Conservation (phyloP, 495 filamentous ascomycete species). For the Talaromyces stipitatus region DNA sequence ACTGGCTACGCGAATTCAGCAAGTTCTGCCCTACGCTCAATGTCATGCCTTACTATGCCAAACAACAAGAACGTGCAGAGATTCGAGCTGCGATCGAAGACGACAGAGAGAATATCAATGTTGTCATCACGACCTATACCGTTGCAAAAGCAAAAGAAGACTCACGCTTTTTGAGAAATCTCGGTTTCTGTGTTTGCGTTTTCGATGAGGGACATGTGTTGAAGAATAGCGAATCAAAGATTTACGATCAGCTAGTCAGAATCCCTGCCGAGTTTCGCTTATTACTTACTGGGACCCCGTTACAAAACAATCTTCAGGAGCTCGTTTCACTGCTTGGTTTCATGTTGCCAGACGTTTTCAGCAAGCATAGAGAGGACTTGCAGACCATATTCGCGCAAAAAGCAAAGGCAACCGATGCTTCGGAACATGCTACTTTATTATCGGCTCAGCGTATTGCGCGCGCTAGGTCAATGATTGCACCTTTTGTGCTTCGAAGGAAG, state of each 20-base stretch:
- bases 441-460: slow-evolving; percentile 77
- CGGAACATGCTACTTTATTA: slow-evolving; percentile 63
- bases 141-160: slow-evolving; percentile 58
- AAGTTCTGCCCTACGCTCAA: slow-evolving; percentile 71
- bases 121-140: slow-evolving; percentile 87
- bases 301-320: slow-evolving; percentile 95
- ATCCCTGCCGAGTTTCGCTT: slow-evolving; percentile 73
- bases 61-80: slow-evolving; percentile 51
- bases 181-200: slow-evolving; percentile 60
- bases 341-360: slow-evolving; percentile 79
- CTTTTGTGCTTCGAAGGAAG: slow-evolving; percentile 87
- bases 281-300: slow-evolving; percentile 83
- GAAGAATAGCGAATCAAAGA: slow-evolving; percentile 74
- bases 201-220: slow-evolving; percentile 92
- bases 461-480: slow-evolving; percentile 86
- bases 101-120: slow-evolving; percentile 60
- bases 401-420: slow-evolving; percentile 69
- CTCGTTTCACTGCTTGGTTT: slow-evolving; percentile 82
- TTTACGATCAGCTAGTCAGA: slow-evolving; percentile 72
- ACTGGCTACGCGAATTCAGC: slow-evolving; percentile 87
- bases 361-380: slow-evolving; percentile 62
- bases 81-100: slow-evolving; percentile 61
- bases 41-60: slow-evolving; percentile 76
- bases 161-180: slow-evolving; percentile 59
- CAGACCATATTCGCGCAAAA: slow-evolving; percentile 83